phyloP scores from a whole-genome alignment of 2,329 filamentous ascomycete genomes.

The Fusarium euwallaceae region DNA sequence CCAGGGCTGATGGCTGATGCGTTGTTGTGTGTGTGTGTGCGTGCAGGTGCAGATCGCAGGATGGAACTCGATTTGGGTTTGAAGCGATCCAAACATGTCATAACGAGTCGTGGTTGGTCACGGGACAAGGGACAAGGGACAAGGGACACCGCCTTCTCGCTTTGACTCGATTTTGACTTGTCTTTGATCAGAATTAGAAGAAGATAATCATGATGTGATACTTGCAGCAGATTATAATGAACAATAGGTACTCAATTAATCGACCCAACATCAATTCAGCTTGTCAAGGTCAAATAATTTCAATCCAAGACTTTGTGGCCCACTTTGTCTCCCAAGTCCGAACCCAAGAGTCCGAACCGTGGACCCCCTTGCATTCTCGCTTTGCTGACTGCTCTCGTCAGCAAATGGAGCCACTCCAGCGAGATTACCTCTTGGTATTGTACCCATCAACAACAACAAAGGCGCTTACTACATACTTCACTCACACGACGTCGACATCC shows the following conservation, averaged over 20 bases:
- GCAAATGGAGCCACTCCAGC: constrained; percentile 18
- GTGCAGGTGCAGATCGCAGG: constrained; percentile 8
- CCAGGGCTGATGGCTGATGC: not conserved
- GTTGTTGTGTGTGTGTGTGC: not conserved
- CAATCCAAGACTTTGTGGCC: not conserved
- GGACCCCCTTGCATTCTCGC: not conserved
- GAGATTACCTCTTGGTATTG: constrained; percentile 7
- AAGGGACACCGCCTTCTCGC: not conserved
- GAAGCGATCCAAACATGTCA: not conserved
- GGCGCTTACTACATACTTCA: not conserved
- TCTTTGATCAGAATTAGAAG: not conserved
- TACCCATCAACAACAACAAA: not conserved
- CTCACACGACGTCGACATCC: too few species aligned
- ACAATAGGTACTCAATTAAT: not conserved
- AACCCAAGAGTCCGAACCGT: not conserved
- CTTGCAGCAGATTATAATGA: not conserved
- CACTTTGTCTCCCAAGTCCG: not conserved
- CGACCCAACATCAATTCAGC: not conserved
- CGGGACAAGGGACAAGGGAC: too few species aligned
- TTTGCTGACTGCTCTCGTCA: constrained; percentile 21
- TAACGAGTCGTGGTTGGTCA: not conserved
- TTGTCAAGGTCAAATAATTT: not conserved
- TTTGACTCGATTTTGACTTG: not conserved
- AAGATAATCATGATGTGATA: not conserved
- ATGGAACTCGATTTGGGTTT: constrained; percentile 24